phyloP scores from a whole-genome alignment of 306 rosid genomes.

The Sicyos baderoa region DNA sequence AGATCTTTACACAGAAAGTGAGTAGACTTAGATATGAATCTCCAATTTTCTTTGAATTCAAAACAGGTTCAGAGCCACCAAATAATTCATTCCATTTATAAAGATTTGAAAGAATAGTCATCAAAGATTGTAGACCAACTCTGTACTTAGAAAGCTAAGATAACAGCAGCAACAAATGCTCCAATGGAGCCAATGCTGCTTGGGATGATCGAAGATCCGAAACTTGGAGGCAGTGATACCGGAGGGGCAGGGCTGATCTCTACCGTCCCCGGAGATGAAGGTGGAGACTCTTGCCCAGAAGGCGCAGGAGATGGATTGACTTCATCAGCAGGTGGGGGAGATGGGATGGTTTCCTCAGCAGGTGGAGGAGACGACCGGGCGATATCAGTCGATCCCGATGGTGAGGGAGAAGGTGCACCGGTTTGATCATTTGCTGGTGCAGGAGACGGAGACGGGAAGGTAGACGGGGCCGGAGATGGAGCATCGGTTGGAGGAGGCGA shows the following conservation, averaged over 20 bases:
- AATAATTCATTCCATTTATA: not conserved
- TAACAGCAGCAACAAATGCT: conserved; percentile 50
- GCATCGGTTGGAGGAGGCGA: conserved; percentile 19
- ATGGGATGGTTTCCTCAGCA: conserved; percentile 18
- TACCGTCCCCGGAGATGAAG: too few relatives aligned
- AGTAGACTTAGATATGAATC: not conserved
- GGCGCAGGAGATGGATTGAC: not conserved
- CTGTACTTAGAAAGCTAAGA: conserved; percentile 34
- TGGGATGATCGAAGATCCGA: conserved; percentile 43
- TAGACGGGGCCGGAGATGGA: conserved; percentile 30
- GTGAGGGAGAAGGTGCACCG: not conserved
- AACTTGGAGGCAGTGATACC: conserved; percentile 36
- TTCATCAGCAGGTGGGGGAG: conserved; percentile 16
- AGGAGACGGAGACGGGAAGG: conserved; percentile 25
- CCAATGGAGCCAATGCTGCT: conserved; percentile 45
- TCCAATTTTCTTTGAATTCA: not conserved
- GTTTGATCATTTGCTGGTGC: conserved; percentile 13
- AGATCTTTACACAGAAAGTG: not conserved
- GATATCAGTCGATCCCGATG: not conserved
- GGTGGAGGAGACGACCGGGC: conserved; percentile 44
- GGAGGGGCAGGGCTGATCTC: conserved; percentile 38
- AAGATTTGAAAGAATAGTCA: not conserved
- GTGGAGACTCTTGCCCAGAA: too few relatives aligned
- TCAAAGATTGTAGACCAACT: not conserved
- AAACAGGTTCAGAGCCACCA: not conserved